Evolutionary conservation across 73 alveolate species (phyloP), one percentile per base, ranked within the genome.

Genomic region (Symbiodinium pilosum): DNA sequence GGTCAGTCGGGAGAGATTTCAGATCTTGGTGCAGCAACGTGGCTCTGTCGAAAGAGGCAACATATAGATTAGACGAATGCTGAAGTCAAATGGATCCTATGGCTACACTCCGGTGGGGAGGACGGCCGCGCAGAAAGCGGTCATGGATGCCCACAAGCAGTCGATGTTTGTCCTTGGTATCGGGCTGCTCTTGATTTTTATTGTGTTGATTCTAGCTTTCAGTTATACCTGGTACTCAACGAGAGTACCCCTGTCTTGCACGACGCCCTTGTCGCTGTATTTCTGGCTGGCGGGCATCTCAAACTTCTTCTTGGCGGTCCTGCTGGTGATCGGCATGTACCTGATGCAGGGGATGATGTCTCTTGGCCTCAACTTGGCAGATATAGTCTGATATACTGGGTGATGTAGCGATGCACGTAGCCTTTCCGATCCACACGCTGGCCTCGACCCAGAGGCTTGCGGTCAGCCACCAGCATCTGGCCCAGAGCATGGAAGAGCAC

Each of bases 331-430:
- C 24, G 96, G 96, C 38, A 85, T 91, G 51, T 91, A 91, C 96
- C 96, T 91, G 81, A 91, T 91, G 96, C 77, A 91, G 96, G 96
- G 96, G n/a, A 91, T 91, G 96, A 91, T 91, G 96, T 38, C 38
- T 24, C 81, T 64, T 28, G 0, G 1, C 59, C 59, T 47, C 59
- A n/a, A n/a, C n/a, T n/a, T n/a, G n/a, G n/a, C n/a, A n/a, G n/a
- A n/a, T n/a, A n/a, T n/a, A n/a, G n/a, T n/a, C n/a, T n/a, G n/a
- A n/a, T n/a, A n/a, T n/a, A n/a, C n/a, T n/a, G n/a, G n/a, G n/a
- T n/a, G n/a, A n/a, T n/a, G n/a, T n/a, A n/a, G n/a, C n/a, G n/a
- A n/a, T n/a, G n/a, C n/a, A 47, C 59, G 14, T 47, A 6, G 6
- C 59, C 59, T 47, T 9, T 47, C 59, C 59, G 59, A 47, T 9